phyloP scores from a whole-genome alignment of 495 filamentous ascomycete species.

The Trichoderma parareesei region DNA sequence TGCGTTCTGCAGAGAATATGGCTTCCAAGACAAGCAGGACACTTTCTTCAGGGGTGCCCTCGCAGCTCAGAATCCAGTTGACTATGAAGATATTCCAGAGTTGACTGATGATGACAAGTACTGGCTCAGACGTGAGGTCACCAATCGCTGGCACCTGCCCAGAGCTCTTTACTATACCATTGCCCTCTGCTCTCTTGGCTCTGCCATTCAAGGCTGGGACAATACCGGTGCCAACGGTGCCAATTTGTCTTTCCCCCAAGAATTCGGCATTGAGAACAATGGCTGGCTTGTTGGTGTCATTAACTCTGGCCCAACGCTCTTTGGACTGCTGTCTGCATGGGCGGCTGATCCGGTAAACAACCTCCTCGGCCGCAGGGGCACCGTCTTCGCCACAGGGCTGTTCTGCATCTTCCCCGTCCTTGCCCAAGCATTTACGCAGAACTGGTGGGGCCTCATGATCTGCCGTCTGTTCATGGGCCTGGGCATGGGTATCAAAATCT shows the following conservation, averaged over 20 bases:
- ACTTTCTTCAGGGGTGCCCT: constrained; percentile 47
- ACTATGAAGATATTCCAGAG: constrained; percentile 32
- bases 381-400: constrained; percentile 43
- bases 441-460: constrained; percentile 17
- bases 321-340: constrained; percentile 38
- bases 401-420: constrained; percentile 52
- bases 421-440: constrained; percentile 17
- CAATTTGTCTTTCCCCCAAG: constrained; percentile 18
- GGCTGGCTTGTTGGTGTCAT: constrained; percentile 1
- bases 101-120: constrained; percentile 39
- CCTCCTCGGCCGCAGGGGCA: constrained; percentile 48
- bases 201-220: constrained; percentile 30
- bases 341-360: constrained; percentile 51
- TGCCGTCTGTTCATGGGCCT: constrained; percentile 17
- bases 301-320: constrained; percentile 14
- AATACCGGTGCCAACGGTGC: constrained; percentile 32
- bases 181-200: constrained; percentile 31
- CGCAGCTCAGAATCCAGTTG: constrained; percentile 23
- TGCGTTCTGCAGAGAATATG: constrained; percentile 38
- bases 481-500: constrained; percentile 53
- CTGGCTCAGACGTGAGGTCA: constrained; percentile 36
- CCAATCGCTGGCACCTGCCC: constrained; percentile 51
- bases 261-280: constrained; percentile 15
- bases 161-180: constrained; percentile 49
- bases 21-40: constrained; percentile 35